Conservation (phyloP, 306 rosid genomes). For the Canavalia gladiata region DNA sequence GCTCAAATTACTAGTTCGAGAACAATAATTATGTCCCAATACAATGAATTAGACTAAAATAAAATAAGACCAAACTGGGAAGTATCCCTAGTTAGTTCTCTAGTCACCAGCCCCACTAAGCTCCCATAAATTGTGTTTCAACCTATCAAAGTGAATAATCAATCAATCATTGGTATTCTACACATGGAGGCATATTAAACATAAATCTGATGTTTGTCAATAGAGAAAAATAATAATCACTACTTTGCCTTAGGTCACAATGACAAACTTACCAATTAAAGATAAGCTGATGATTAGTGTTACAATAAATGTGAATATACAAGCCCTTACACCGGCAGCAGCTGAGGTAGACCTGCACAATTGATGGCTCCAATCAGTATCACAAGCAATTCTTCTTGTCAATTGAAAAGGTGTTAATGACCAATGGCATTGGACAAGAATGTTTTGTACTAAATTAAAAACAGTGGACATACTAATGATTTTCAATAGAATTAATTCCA, state of each 20-base stretch:
- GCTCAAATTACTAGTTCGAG: conserved; percentile 37
- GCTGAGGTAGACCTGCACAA: conserved; percentile 81
- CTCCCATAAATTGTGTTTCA: conserved; percentile 43
- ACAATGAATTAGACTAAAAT: conserved; percentile 42
- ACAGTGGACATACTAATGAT: not conserved
- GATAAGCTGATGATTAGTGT: conserved; percentile 58
- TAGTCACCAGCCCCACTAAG: conserved; percentile 43
- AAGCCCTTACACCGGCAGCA: conserved; percentile 56
- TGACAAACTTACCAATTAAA: conserved; percentile 60
- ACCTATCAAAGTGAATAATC: conserved; percentile 44
- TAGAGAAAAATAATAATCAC: conserved; percentile 19
- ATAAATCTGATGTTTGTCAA: conserved; percentile 6
- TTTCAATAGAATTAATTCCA: conserved; percentile 12
- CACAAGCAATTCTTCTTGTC: not conserved
- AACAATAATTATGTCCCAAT: conserved; percentile 40
- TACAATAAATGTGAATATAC: conserved; percentile 47
- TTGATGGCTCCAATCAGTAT: conserved; percentile 38
- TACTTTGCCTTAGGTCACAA: conserved; percentile 22
- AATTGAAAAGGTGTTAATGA: not conserved
- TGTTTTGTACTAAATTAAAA: not conserved
- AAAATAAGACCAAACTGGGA: conserved; percentile 39
- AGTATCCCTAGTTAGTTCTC: conserved; percentile 46
- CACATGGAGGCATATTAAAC: conserved; percentile 5
- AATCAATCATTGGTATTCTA: conserved; percentile 4
- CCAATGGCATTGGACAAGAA: conserved; percentile 24